Conservation (phyloP, 176 grass and related monocot species). For the Cenchrus americanus region DNA sequence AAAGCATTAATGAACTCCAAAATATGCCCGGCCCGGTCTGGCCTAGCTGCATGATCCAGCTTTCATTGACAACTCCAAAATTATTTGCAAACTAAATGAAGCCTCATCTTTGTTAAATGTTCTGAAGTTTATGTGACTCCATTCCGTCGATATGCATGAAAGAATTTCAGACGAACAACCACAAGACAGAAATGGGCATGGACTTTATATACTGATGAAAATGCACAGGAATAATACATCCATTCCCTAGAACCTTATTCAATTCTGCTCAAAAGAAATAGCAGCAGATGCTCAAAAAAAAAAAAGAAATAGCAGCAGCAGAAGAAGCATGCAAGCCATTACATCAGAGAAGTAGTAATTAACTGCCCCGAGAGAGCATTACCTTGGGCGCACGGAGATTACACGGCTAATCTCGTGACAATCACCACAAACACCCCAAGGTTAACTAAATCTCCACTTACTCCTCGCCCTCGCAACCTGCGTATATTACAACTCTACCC, state of each 20-base stretch:
- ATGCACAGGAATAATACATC: constrained; percentile 3
- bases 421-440: constrained; percentile 44
- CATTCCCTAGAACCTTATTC: constrained; percentile 42
- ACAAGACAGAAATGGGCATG: background rate
- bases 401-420: constrained; percentile 35
- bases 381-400: constrained; percentile 44
- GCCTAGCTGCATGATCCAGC: background rate
- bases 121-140: background rate
- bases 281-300: no score
- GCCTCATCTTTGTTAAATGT: background rate
- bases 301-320: background rate
- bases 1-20: no score
- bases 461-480: constrained; percentile 15
- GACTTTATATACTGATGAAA: constrained; percentile 34
- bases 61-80: background rate
- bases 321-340: constrained; percentile 21
- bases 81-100: background rate
- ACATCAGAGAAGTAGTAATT: constrained; percentile 43
- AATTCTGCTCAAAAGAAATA: constrained; percentile 4
- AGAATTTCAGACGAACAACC: background rate
- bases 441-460: constrained; percentile 43
- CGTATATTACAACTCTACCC: constrained; percentile 55
- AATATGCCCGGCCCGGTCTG: background rate
- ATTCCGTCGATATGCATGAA: background rate
- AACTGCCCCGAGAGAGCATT: constrained; percentile 36